These are phyloP conservation scores for Cystobasidium onofrii DNA, from an alignment of 768 basidiomycete species.

Conservation along the genomic window DNA sequence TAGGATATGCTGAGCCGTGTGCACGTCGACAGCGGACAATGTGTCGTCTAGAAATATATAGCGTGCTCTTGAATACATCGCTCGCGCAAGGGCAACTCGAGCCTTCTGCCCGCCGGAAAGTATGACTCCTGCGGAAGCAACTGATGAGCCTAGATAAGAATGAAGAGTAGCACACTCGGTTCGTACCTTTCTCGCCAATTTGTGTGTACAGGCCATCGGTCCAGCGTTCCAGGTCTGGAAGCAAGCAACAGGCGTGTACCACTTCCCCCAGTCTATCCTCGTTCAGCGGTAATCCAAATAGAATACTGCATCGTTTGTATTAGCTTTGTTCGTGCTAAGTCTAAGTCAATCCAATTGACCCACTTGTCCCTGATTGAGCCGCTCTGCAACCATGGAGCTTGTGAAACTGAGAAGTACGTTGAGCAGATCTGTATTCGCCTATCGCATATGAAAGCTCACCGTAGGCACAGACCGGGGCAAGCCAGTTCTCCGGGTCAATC, in stretches of 20 bases:
- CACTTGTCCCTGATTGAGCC: background rate
- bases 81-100: slow-evolving; percentile 61
- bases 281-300: slow-evolving; percentile 62
- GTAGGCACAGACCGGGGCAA: background rate
- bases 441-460: background rate
- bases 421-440: background rate
- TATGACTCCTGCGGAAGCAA: slow-evolving; percentile 25
- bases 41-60: slow-evolving; percentile 34
- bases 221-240: slow-evolving; percentile 62
- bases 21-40: slow-evolving; percentile 49
- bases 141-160: no score
- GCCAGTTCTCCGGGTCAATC: background rate
- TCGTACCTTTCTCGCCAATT: slow-evolving; percentile 41
- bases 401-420: background rate
- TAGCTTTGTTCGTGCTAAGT: no score
- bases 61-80: slow-evolving; percentile 77
- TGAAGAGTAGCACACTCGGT: no score
- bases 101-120: slow-evolving; percentile 38
- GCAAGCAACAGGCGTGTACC: slow-evolving; percentile 65
- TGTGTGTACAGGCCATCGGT: slow-evolving; percentile 66
- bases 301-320: slow-evolving; percentile 44
- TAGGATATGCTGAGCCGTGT: slow-evolving; percentile 57
- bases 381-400: background rate
- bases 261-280: slow-evolving; percentile 59
- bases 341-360: background rate